Conservation (phyloP, 768 basidiomycete species). For the Naganishia vishniacii region DNA sequence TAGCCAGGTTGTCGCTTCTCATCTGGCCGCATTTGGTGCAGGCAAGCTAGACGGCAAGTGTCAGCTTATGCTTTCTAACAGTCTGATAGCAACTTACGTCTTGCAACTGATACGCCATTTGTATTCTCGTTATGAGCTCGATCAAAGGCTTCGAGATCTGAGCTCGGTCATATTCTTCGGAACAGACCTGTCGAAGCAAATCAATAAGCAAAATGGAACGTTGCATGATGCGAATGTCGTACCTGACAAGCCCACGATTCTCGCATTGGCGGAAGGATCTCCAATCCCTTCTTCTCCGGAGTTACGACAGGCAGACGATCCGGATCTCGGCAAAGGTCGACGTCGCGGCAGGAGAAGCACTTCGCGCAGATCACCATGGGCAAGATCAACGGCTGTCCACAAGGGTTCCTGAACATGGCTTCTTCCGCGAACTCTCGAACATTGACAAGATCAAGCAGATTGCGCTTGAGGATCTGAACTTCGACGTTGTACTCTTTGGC, state of each 20-base stretch:
- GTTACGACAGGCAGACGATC: conserved; percentile 62
- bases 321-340: conserved; percentile 91
- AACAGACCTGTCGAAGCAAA: conserved; percentile 65
- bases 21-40: conserved; percentile 87
- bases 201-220: conserved; percentile 28
- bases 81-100: conserved; percentile 53
- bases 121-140: conserved; percentile 63
- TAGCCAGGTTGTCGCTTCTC: conserved; percentile 77
- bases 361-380: conserved; percentile 79
- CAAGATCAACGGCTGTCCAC: conserved; percentile 65
- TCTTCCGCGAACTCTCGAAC: conserved; percentile 80
- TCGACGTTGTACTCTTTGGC: conserved; percentile 78
- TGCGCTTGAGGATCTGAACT: conserved; percentile 80
- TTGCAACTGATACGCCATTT: conserved; percentile 75
- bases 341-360: conserved; percentile 78
- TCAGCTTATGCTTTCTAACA: not conserved
- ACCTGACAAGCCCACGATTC: conserved; percentile 49
- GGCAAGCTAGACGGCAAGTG: conserved; percentile 52
- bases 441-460: conserved; percentile 77
- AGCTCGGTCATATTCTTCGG: conserved; percentile 78
- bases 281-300: conserved; percentile 29
- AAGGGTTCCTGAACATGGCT: conserved; percentile 84
- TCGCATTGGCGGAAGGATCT: conserved; percentile 50
- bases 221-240: conserved; percentile 29
- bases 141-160: conserved; percentile 83